Conservation (phyloP, 2,329 filamentous ascomycete genomes). For the Penicillium rolfsii region DNA sequence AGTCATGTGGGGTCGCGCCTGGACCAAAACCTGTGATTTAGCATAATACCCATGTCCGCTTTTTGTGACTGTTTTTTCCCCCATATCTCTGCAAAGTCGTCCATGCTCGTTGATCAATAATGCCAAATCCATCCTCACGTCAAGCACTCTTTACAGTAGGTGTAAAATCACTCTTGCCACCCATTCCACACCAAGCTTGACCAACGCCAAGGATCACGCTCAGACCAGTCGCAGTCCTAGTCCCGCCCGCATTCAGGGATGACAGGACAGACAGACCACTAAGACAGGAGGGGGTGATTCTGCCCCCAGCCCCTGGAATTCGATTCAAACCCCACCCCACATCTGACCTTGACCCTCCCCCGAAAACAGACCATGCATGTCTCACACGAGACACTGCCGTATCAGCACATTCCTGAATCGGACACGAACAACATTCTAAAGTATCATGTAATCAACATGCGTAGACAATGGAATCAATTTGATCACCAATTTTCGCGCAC, state of each 20-base stretch:
- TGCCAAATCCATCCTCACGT: not conserved
- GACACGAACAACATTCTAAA: not conserved
- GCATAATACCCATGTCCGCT: constrained; percentile 32
- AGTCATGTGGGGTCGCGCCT: constrained; percentile 24
- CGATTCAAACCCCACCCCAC: constrained; percentile 3
- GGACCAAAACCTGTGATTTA: constrained; percentile 29
- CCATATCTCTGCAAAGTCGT: not conserved
- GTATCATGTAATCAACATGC: not conserved
- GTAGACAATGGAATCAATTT: not conserved
- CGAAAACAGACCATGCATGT: not conserved
- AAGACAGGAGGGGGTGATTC: not conserved
- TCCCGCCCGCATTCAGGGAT: constrained; percentile 15
- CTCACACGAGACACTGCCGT: not conserved
- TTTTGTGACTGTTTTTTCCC: not conserved
- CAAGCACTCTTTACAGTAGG: not conserved
- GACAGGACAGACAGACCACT: not conserved
- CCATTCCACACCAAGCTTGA: not conserved
- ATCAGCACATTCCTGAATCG: not conserved
- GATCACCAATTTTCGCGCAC: not conserved
- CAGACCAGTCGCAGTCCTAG: constrained; percentile 6
- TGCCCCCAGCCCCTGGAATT: not conserved
- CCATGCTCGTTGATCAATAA: not conserved
- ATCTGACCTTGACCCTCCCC: not conserved
- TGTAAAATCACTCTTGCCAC: not conserved
- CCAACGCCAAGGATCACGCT: constrained; percentile 15